These are phyloP conservation scores for Daldinia caldariorum DNA, from an alignment of 495 filamentous ascomycete genomes.

Conservation along the genomic window DNA sequence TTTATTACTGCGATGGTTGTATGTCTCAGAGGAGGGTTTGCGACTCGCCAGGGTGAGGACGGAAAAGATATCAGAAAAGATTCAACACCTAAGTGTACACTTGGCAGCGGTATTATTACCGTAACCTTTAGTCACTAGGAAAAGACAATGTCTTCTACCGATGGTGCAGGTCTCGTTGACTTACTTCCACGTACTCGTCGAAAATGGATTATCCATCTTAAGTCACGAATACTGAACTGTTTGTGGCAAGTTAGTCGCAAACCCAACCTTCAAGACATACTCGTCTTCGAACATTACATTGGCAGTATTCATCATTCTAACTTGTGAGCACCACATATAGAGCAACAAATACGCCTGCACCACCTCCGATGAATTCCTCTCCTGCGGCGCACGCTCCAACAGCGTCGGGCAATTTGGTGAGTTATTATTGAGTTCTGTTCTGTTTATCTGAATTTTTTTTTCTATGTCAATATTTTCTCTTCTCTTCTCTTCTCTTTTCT, in stretches of 20 bases:
- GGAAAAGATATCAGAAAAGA: background rate
- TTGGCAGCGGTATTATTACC: conserved; percentile 7
- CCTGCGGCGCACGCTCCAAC: conserved; percentile 49
- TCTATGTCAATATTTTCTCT: background rate
- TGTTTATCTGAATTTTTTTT: conserved; percentile 6
- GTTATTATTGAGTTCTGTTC: conserved; percentile 14
- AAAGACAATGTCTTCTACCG: background rate
- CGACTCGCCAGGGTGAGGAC: background rate
- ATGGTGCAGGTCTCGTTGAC: conserved; percentile 5
- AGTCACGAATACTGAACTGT: background rate
- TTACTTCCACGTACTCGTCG: background rate
- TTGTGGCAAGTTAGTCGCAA: conserved; percentile 10
- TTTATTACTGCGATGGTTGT: background rate
- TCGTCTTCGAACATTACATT: background rate
- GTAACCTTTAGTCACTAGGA: conserved; percentile 11
- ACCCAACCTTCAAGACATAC: background rate
- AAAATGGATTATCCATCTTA: background rate
- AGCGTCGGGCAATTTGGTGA: conserved; percentile 46
- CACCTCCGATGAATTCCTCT: conserved; percentile 38
- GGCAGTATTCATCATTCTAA: conserved; percentile 10
- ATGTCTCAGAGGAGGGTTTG: background rate
- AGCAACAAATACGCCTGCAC: conserved; percentile 26
- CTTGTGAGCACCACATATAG: conserved; percentile 11
- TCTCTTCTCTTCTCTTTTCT: conserved; percentile 6
- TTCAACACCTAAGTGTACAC: conserved; percentile 1